Conservation (phyloP, 139 green algal species). For the Chlorella sp. region DNA sequence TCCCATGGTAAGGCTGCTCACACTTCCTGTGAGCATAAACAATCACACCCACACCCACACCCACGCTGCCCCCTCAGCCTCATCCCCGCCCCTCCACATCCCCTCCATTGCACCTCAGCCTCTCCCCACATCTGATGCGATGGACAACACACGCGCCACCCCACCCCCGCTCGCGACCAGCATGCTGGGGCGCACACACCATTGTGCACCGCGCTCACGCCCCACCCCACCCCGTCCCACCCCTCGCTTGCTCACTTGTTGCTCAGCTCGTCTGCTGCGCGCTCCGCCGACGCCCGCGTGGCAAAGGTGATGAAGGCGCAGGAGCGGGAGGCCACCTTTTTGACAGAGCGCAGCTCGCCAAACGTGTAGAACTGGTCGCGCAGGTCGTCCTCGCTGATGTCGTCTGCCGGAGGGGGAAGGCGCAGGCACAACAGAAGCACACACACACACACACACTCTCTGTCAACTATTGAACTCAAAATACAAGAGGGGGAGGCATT, state of each 20-base stretch:
- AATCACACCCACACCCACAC: too few species aligned
- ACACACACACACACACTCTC: too few species aligned
- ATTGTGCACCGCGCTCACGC: neutral
- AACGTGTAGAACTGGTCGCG: conserved; percentile 87
- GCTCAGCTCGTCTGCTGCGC: conserved; percentile 79
- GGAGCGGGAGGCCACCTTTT: conserved; percentile 55
- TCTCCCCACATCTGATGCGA: neutral
- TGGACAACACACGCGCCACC: neutral
- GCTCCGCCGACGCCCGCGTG: conserved; percentile 81
- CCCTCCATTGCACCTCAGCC: neutral
- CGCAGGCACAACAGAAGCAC: too few species aligned
- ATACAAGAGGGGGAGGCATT: too few species aligned
- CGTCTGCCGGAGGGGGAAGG: conserved; percentile 26
- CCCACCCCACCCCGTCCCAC: neutral
- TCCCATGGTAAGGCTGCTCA: too few species aligned
- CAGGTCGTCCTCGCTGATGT: conserved; percentile 89
- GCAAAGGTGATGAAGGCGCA: conserved; percentile 92
- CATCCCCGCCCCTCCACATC: too few species aligned
- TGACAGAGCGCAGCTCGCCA: conserved; percentile 80
- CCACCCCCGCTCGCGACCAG: too few species aligned
- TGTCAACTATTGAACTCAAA: too few species aligned
- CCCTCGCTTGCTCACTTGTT: conserved; percentile 29
- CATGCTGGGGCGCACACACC: neutral
- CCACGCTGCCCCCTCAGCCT: too few species aligned
- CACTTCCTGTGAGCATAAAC: too few species aligned